Base-by-base conservation (phyloP, 305 asterid genomes). In the Rubia balearica region DNA sequence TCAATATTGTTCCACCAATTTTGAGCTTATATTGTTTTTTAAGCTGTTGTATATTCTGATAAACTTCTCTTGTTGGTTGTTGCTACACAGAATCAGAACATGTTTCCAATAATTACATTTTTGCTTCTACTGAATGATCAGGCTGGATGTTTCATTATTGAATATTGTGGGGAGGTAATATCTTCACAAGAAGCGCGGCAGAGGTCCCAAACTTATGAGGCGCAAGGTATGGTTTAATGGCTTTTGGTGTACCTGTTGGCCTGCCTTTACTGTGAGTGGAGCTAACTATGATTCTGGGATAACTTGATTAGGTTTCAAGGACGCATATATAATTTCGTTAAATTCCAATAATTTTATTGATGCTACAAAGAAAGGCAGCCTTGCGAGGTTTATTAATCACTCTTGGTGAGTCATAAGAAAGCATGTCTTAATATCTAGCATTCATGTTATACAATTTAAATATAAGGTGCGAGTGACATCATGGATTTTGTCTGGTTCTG, bases 341-440 rank as follows among this genome's bases (percentile, higher is more conserved):
- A 75, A 86, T 84, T 83, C 96, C 40, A 89, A 86, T 82, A 79
- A 81, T 76, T 88, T 73, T 68, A 89, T 90, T 55, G 98, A 90
- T 78, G 97, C 97, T 46, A 90, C 97, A 42, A 85, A 78, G 74
- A 93, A 87, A 82, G 97, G 98, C 76, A 89, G 87, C 84, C 78
- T 93, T 57, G 95, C 98, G 13, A 89, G 97, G 77, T 92, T 92
- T 71, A 86, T 92, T 73, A 92, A 92, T 76, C 98, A 92, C 84
- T 90, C 98, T 2, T 92, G 98, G 98, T 90, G 82, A 82, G 85
- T 75, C 71, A 61, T 43, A 30, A 22, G n/a, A 36, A 33, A 49
- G 36, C 27, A 53, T 56, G 11, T 21, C 57, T 68, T 41, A 10
- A 11, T 69, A 38, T 69, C 51, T 11, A 19, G 41, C n/a, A 19